Evolutionary conservation across 768 basidiomycete species (phyloP), one percentile per base, ranked within the genome.

Genomic region (Boletus coccyginus): DNA sequence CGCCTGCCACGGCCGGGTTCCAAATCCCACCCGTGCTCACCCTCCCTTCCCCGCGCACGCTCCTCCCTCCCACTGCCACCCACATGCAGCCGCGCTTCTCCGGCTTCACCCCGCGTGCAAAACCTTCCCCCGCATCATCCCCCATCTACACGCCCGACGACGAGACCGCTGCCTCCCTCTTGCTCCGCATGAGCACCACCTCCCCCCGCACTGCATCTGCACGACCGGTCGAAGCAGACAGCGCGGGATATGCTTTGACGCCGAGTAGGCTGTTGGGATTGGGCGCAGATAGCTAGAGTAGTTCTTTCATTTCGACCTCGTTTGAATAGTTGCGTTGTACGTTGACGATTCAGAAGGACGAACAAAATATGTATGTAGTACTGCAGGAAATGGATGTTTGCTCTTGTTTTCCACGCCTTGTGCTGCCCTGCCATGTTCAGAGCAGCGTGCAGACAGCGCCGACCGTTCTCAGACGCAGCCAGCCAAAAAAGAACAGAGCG

Each of bases 131-230:
- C 61, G 52, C 44, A 16, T 36, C 68, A 46, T 65, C 70, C 17
- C 63, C 64, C 24, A 29, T 70, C 58, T 52, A 65, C 54, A 39
- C 77, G 6, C 81, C 84, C 0, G 88, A 89, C 52, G 88, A 90
- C 65, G 85, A 89, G 71, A 79, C 77, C 1, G 87, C 87, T 0
- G 87, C 87, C 16, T 82, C 87, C 5, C 72, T 89, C 56, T 68
- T 88, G 14, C 69, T 89, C 39, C 84, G 87, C 57, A 88, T 89
- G 57, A 79, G 81, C 60, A 74, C 45, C 27, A 60, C 56, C 5
- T 66, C 68, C 9, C 27, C 65, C 12, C 67, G 55, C n/a, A 33
- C 45, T 5, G 14, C 32, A 1, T 32, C 42, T 27, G 27, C 27
- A 5, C 27, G 27, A 27, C 27, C 27, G 5, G 27, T 27, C 27